Base-by-base conservation (phyloP, 2,329 filamentous ascomycete genomes). In the Fusarium liriodendri region DNA sequence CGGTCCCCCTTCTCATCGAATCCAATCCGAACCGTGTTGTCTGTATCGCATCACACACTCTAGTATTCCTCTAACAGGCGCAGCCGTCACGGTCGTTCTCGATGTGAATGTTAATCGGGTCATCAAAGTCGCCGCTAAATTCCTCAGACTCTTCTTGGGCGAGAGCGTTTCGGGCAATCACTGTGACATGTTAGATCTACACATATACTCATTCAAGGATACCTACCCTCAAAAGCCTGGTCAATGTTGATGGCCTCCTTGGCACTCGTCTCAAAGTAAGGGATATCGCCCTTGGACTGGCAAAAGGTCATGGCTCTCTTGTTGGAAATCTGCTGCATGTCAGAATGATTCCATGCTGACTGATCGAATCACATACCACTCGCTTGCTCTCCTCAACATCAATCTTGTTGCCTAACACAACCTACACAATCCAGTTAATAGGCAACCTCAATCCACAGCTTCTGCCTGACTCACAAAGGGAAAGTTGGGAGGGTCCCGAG, bases 201-300 rank as follows among this genome's bases (percentile, higher is more conserved):
- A 52, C 8, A 33, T 13, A n/a, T 2, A 32, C 7, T 18, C 10
- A 25, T 5, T 6, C 32, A 32, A n/a, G 5, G 10, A 8, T 54
- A 77, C 85, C 69, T 82, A 92, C 91, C 90, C 83, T 94, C 92
- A 77, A 91, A 91, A 29, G 89, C 89, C 80, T 91, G 95, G 85
- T 99, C 97, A 50, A 99, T 97, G 81, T 99, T 99, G 85, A 98
- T 93, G 70, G 96, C 97, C 84, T 99, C 97, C 87, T 99, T 99
- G 70, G 97, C 97, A 84, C 95, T 98, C 20, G 97, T 99, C 90
- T 99, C 97, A 80, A 99, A 99, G 85, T 99, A 99, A 20, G 97
- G 97, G 75, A 99, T 98, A 69, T 95, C 95, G 57, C 96, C 96
- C 85, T 98, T 98, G 66, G 95, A 97, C 84, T 98, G 95, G 84